Base-by-base conservation (phyloP, 306 rosid genomes). In the Neltuma alba region DNA sequence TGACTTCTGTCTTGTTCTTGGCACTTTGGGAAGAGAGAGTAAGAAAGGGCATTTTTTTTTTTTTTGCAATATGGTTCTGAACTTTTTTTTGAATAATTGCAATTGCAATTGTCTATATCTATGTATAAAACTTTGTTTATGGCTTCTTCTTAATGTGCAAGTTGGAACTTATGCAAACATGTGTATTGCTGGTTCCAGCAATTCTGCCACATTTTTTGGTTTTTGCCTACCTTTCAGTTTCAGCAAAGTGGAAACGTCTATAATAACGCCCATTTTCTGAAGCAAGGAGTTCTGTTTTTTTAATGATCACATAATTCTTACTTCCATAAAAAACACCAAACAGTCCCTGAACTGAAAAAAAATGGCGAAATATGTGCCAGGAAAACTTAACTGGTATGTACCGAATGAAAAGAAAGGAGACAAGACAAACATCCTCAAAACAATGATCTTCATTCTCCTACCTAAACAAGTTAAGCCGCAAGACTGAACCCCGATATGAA, bases 371-470 rank as follows among this genome's bases (percentile, higher is more conserved):
- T 74, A 42, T 36, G 73, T 37, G 45, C 72, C 48, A 42, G 73
- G 50, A 34, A 82, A 79, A 66, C 58, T 63, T 40, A 79, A 58
- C 69, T 67, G 73, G 69, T 79, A 64, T 79, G 60, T n/a, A 38
- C 66, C 67, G 2, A 65, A 55, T 36, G 50, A 34, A 78, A 74
- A 58, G 60, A 74, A 74, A 72, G 64, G 21, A 47, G 48, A 76
- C 67, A 55, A 72, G 72, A 72, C 47, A 57, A 83, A 21, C 42
- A 75, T 70, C 80, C 28, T 31, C 74, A 83, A 54, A 80, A 86
- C 80, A 83, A 70, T 74, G 64, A 70, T 68, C 63, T 18, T 58
- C 82, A 74, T 55, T 80, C 50, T 77, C 76, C 73, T 69, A 55
- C 79, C 83, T 77, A 73, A 61, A 45, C 76, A 10, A 58, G 34